Percentiles rank a stretch among this genome's conserved stretches.
Evolutionary conservation across 2,329 filamentous ascomycete genomes (phyloP).

Genomic region (Huntiella savannae): DNA sequence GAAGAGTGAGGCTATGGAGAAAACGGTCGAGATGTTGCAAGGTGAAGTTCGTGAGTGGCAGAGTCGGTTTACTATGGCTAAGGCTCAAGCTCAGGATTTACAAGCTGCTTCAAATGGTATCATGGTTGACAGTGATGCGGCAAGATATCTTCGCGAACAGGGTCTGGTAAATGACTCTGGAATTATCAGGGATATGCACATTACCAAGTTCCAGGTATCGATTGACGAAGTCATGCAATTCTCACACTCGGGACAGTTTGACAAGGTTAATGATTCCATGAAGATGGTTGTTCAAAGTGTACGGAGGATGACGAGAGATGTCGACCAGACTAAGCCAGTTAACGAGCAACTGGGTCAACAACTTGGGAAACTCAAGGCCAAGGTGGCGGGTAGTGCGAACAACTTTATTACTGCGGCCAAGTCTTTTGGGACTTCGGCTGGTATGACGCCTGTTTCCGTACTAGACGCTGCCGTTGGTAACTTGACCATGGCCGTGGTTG

Average conservation of each 20-base stretch:
- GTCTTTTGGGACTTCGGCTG: slow-evolving; percentile 67
- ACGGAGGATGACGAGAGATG: slow-evolving; percentile 65
- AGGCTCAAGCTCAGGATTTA: slow-evolving; percentile 68
- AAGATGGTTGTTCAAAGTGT: slow-evolving; percentile 70
- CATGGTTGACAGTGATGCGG: slow-evolving; percentile 48
- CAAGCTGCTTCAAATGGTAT: slow-evolving; percentile 65
- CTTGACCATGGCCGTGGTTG: slow-evolving; percentile 67
- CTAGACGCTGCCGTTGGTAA: slow-evolving; percentile 88
- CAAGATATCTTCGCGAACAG: slow-evolving; percentile 43
- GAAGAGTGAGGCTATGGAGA: slow-evolving; percentile 59
- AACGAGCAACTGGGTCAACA: slow-evolving; percentile 37
- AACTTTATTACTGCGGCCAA: slow-evolving; percentile 88
- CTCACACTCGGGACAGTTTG: slow-evolving; percentile 54
- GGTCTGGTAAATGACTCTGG: slow-evolving; percentile 54
- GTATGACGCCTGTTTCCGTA: slow-evolving; percentile 80
- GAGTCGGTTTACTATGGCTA: slow-evolving; percentile 68
- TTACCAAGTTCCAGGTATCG: slow-evolving; percentile 87
- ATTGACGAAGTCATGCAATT: slow-evolving; percentile 76
- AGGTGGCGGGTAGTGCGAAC: slow-evolving; percentile 84
- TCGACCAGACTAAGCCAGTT: slow-evolving; percentile 38
- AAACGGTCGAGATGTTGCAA: slow-evolving; percentile 58
- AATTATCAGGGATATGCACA: slow-evolving; percentile 72
- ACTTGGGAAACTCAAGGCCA: slow-evolving; percentile 53
- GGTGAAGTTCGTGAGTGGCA: slow-evolving; percentile 79
- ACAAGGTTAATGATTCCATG: slow-evolving; percentile 65